A percentile compares a stretch with the other conserved stretches of the same genome.
Evolutionary conservation across 2,329 filamentous ascomycete genomes (phyloP).

Genomic region (Ilyonectria destructans): DNA sequence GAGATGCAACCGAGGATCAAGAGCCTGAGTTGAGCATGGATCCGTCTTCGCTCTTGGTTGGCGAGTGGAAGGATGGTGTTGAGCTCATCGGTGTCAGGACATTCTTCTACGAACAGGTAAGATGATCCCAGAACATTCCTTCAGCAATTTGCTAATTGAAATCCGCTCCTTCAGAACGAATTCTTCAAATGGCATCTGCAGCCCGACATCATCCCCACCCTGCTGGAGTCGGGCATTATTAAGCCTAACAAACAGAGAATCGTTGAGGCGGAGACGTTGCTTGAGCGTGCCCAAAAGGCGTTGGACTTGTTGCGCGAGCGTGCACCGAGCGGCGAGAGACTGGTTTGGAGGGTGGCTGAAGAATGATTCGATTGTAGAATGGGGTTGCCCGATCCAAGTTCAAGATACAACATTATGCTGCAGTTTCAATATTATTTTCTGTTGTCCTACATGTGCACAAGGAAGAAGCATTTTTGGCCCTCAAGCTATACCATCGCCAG

Average conservation of each 20-base stretch:
- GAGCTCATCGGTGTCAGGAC: constrained; percentile 65
- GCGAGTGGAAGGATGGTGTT: constrained; percentile 69
- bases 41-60: constrained; percentile 56
- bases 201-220: constrained; percentile 67
- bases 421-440: too few species aligned
- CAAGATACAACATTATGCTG: too few species aligned
- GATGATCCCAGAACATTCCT: background rate
- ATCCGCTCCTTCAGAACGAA: constrained; percentile 60
- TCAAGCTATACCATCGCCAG: too few species aligned
- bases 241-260: constrained; percentile 60
- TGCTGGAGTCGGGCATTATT: constrained; percentile 60
- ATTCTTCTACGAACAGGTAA: constrained; percentile 50
- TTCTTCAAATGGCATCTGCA: constrained; percentile 70
- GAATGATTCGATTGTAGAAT: too few species aligned
- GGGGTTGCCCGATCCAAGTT: too few species aligned
- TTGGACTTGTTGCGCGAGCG: constrained; percentile 39
- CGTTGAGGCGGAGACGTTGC: constrained; percentile 57
- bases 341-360: background rate
- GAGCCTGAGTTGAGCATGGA: constrained; percentile 71
- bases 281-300: constrained; percentile 59
- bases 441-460: too few species aligned
- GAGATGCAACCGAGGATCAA: constrained; percentile 64
- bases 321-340: constrained; percentile 3
- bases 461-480: too few species aligned
- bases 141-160: constrained; percentile 27